phyloP scores from a whole-genome alignment of 2,329 filamentous ascomycete species.

The Hypoxylon sp. region DNA sequence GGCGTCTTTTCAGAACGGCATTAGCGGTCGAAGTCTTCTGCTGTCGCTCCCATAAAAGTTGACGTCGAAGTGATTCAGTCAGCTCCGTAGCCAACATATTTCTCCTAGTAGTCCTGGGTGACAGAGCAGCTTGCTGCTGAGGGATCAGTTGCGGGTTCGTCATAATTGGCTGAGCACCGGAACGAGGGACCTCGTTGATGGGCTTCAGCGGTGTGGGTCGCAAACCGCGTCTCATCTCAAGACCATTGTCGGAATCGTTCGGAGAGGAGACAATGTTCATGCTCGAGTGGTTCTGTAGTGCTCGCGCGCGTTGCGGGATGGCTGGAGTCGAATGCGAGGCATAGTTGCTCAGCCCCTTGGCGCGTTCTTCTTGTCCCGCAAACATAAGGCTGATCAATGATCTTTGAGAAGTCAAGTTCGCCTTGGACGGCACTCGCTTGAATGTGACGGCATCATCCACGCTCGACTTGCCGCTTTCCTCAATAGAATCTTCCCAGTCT shows the following conservation, averaged over 20 bases:
- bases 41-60: constrained; percentile 94
- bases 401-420: constrained; percentile 84
- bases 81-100: constrained; percentile 97
- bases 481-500: constrained; percentile 75
- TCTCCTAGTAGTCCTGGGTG: constrained; percentile 88
- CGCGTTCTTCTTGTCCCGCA: constrained; percentile 78
- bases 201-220: constrained; percentile 63
- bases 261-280: constrained; percentile 62
- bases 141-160: constrained; percentile 70
- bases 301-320: constrained; percentile 72
- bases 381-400: constrained; percentile 93
- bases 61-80: constrained; percentile 89
- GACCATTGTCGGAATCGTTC: constrained; percentile 70
- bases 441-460: constrained; percentile 85
- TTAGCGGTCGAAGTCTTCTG: constrained; percentile 92
- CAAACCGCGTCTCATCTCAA: constrained; percentile 72
- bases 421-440: constrained; percentile 88
- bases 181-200: constrained; percentile 73
- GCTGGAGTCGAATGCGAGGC: constrained; percentile 76
- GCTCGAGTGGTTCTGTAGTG: constrained; percentile 59
- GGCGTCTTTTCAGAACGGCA: constrained; percentile 87
- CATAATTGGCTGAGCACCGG: constrained; percentile 80
- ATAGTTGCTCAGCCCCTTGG: constrained; percentile 74
- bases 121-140: constrained; percentile 79
- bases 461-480: constrained; percentile 85